A percentile compares a stretch with the other conserved stretches of the same genome.
Conservation (phyloP, 768 basidiomycete species). For the Suillus sp. region DNA sequence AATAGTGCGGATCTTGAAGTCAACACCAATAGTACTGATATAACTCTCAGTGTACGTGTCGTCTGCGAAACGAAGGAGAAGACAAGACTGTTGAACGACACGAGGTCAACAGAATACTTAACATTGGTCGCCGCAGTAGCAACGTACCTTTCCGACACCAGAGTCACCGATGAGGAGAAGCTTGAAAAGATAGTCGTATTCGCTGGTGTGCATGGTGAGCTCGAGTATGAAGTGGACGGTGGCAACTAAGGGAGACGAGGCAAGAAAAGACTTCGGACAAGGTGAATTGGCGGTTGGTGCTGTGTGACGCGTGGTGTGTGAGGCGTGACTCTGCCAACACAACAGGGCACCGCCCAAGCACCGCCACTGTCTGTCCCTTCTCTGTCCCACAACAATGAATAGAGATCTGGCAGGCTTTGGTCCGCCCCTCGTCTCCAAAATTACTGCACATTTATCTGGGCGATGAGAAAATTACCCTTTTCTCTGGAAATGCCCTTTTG, state of each 20-base stretch:
- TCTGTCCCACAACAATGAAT: constrained; percentile 6
- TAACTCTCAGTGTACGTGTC: constrained; percentile 98
- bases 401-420: neutral
- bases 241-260: constrained; percentile 30
- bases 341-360: constrained; percentile 27
- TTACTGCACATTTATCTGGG: constrained; percentile 3
- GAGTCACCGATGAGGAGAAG: constrained; percentile 94
- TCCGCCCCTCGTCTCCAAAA: neutral
- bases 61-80: constrained; percentile 90
- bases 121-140: constrained; percentile 19
- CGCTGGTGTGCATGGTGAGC: constrained; percentile 80
- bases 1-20: constrained; percentile 99
- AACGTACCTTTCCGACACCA: constrained; percentile 86
- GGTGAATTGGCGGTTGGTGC: constrained; percentile 35
- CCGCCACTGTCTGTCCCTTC: constrained; percentile 14
- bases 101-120: constrained; percentile 25
- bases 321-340: constrained; percentile 31
- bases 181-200: constrained; percentile 96
- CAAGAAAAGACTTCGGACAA: constrained; percentile 40
- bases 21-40: constrained; percentile 97
- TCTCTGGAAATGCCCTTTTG: neutral
- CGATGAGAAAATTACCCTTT: neutral
- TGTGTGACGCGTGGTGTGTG: constrained; percentile 36
- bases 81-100: constrained; percentile 70
- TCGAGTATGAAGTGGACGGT: constrained; percentile 23